Evolutionary conservation across 352 stramenopile genomes (phyloP), one percentile per base, ranked within the genome.

Genomic region (Peronospora destructor): DNA sequence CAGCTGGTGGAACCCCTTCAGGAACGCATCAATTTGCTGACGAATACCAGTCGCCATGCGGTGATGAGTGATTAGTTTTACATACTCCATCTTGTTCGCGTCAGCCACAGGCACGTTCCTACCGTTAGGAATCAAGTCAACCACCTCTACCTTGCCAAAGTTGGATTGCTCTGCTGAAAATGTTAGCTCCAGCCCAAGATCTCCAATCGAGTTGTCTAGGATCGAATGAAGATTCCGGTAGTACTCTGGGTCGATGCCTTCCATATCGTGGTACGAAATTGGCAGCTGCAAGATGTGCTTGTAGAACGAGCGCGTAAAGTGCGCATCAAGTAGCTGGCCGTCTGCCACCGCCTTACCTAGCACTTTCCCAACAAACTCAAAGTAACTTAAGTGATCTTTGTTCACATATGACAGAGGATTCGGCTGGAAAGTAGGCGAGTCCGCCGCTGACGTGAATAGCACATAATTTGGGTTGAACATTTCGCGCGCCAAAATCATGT

Each of bases 391-490:
- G 76, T 99, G 95, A 65, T 99, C 95, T 23, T 97, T 93, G 66
- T 99, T 99, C 52, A 99, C 97, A 56, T 93, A 97, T 44, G 94
- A 99, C 29, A 98, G 83, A 42, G 95, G 94, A 67, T 99, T 99
- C 4, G 96, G 96, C 66, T 99, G 96, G 71, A 99, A 99, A 7
- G 97, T 99, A 40, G 94, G 96, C 9, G 96, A 98, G 73, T 99
- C 97, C 17, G 96, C 95, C 3, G 96, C 97, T 14, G 95, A 97
- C 35, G 95, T 99, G 74, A 99, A 99, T 1, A 99, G 70, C 47
- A 96, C 96, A 71, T 99, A 99, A 66, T 99, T 98, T 40, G 96
- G 95, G 69, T 99, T 99, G 75, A 99, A 99, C 59, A 99, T 99
- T 68, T 99, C 96, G 56, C 97, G 97, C 3, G 96, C 94, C 25